phyloP scores from a whole-genome alignment of 2,329 filamentous ascomycete species.

The Colletotrichum sp. region DNA sequence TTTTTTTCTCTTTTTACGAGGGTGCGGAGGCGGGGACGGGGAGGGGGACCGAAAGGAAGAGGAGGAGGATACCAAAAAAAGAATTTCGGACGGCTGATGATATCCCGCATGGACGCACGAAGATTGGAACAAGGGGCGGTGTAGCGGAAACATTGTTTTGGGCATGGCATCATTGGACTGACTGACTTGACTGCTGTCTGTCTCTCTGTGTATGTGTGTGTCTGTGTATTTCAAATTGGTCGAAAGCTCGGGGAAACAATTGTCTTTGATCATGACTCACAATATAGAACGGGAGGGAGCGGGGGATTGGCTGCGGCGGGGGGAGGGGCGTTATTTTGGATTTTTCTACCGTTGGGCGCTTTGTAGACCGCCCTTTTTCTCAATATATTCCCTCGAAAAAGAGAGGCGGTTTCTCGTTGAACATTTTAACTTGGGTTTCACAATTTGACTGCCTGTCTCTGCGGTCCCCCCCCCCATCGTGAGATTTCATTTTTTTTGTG shows the following conservation, averaged over 20 bases:
- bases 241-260: not conserved
- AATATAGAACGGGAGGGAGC: not conserved
- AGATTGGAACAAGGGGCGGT: not conserved
- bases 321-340: not conserved
- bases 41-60: not conserved
- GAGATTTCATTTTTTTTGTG: not conserved
- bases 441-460: not conserved
- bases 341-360: not conserved
- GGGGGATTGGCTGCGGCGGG: not conserved
- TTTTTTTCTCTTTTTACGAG: not conserved
- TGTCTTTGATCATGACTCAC: constrained; percentile 6
- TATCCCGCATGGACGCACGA: constrained; percentile 2
- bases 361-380: not conserved
- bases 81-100: constrained; percentile 4
- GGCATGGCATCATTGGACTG: constrained; percentile 6
- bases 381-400: not conserved
- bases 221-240: not conserved
- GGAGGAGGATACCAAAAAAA: not conserved
- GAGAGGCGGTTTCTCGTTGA: not conserved
- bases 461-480: not conserved
- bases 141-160: not conserved
- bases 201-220: not conserved
- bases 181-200: not conserved
- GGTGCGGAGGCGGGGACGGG: not conserved
- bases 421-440: not conserved